Conservation (phyloP, 31 red algal species). For the Odonthalia washingtoniensis region DNA sequence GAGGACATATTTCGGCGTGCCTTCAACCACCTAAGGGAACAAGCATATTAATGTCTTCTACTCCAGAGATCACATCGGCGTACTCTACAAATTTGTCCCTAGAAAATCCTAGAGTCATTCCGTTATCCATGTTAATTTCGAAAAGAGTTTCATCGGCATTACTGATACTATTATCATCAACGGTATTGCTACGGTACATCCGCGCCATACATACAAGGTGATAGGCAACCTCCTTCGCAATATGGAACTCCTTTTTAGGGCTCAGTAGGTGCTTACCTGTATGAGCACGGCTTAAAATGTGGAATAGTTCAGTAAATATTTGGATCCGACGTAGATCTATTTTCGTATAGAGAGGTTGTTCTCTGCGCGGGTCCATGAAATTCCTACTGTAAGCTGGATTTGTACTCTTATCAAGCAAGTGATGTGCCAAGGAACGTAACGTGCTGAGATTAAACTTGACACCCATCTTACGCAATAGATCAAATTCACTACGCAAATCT, state of each 20-base stretch:
- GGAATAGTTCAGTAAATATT: neutral
- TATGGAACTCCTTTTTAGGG: neutral
- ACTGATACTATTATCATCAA: neutral
- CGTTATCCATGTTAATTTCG: slow-evolving; percentile 27
- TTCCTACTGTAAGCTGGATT: neutral
- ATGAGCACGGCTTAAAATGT: slow-evolving; percentile 21
- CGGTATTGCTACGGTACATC: neutral
- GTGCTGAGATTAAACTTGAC: slow-evolving; percentile 45
- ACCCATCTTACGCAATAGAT: slow-evolving; percentile 19
- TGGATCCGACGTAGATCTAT: neutral
- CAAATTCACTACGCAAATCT: slow-evolving; percentile 23
- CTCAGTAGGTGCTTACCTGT: slow-evolving; percentile 11
- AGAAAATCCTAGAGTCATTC: neutral
- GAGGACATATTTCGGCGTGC: slow-evolving; percentile 7
- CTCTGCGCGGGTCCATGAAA: neutral
- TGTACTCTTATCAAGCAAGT: neutral
- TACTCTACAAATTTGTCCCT: slow-evolving; percentile 23
- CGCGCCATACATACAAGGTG: slow-evolving; percentile 4
- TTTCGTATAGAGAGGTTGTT: neutral
- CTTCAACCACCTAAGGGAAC: slow-evolving; percentile 12
- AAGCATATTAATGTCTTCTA: slow-evolving; percentile 37
- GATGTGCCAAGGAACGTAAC: neutral
- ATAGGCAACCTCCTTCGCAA: slow-evolving; percentile 32
- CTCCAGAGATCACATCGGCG: slow-evolving; percentile 31
- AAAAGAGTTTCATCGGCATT: slow-evolving; percentile 56